These are phyloP conservation scores for Citeromyces hawaiiensis DNA, from an alignment of 1,139 yeast genomes.

Conservation along the genomic window DNA sequence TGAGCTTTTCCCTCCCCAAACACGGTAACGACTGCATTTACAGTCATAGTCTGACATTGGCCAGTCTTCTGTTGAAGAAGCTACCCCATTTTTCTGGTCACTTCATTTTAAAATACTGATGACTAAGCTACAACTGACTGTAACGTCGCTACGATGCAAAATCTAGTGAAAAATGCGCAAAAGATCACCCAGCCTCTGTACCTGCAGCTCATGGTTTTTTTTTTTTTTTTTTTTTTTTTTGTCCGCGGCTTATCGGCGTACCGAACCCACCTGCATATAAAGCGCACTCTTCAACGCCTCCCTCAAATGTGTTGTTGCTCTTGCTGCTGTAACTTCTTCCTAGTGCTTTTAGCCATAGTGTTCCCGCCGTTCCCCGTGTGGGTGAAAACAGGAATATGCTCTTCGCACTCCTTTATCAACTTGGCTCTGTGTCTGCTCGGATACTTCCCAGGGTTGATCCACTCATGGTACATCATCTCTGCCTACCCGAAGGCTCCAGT, in stretches of 20 bases:
- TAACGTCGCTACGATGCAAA: no score
- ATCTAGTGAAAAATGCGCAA: no score
- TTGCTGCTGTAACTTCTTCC: slow-evolving; percentile 39
- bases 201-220: neutral
- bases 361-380: slow-evolving; percentile 67
- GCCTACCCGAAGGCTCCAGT: slow-evolving; percentile 9
- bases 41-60: no score
- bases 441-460: slow-evolving; percentile 57
- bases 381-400: slow-evolving; percentile 53
- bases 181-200: no score
- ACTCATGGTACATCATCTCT: slow-evolving; percentile 51
- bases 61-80: no score
- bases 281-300: neutral
- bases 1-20: no score
- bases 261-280: neutral
- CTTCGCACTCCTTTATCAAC: slow-evolving; percentile 48
- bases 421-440: slow-evolving; percentile 45
- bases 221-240: neutral
- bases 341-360: slow-evolving; percentile 45
- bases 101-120: no score
- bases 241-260: neutral
- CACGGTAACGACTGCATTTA: no score
- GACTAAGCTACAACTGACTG: no score
- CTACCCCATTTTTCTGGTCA: no score
- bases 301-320: slow-evolving; percentile 14